Evolutionary conservation across 2,329 filamentous ascomycete species (phyloP).

Genomic region (Sclerotinia borealis): DNA sequence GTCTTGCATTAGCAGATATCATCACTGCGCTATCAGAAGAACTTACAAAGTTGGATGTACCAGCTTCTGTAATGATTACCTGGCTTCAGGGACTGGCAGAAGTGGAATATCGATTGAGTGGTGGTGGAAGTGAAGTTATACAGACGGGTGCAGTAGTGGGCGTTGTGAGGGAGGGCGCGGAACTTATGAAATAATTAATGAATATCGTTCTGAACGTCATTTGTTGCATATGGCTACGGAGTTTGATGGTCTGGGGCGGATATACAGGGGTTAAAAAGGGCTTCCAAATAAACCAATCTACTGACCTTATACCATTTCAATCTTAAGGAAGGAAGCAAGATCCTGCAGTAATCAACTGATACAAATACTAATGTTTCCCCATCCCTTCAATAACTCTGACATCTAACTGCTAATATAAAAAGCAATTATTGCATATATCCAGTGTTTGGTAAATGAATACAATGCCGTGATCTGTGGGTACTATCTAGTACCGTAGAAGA

Average conservation of each 20-base stretch:
- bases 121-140: slow-evolving; percentile 78
- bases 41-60: slow-evolving; percentile 75
- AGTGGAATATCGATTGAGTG: slow-evolving; percentile 84
- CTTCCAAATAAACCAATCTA: background rate
- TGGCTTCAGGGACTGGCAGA: slow-evolving; percentile 91
- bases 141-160: slow-evolving; percentile 93
- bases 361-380: background rate
- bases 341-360: background rate
- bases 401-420: background rate
- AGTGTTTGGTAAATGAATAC: background rate
- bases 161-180: slow-evolving; percentile 78
- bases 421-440: background rate
- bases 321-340: background rate
- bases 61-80: slow-evolving; percentile 76
- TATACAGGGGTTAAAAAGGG: background rate
- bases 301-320: background rate
- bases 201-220: background rate
- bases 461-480: background rate
- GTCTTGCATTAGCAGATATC: slow-evolving; percentile 88
- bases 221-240: background rate
- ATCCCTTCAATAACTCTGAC: too few relatives aligned
- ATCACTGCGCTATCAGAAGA: slow-evolving; percentile 81
- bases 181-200: slow-evolving; percentile 50
- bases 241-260: background rate
- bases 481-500: background rate